Percentiles rank a stretch among this genome's conserved stretches.
Evolutionary conservation across 768 basidiomycete species (phyloP).

Genomic region (Leccinum obscurum): DNA sequence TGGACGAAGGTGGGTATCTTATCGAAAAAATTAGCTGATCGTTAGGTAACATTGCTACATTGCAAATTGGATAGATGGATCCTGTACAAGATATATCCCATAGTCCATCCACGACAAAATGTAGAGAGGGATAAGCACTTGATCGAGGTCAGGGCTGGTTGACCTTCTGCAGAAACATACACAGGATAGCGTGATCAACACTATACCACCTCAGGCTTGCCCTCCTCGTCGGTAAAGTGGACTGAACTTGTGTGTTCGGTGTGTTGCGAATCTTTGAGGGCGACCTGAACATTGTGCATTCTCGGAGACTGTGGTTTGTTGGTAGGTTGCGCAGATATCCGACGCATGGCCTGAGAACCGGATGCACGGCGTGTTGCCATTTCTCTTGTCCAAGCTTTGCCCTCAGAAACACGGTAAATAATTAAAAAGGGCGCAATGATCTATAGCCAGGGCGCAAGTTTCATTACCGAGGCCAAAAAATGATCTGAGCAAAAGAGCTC

Average conservation of each 20-base stretch:
- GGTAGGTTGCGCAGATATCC: conserved; percentile 5
- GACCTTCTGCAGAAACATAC: background rate
- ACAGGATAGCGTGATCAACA: background rate
- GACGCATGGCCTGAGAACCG: conserved; percentile 14
- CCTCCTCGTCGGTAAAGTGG: conserved; percentile 11
- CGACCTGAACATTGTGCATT: conserved; percentile 17
- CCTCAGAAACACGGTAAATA: conserved; percentile 47
- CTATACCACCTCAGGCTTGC: conserved; percentile 7
- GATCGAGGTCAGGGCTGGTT: background rate
- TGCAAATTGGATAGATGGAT: background rate
- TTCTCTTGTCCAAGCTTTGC: conserved; percentile 41
- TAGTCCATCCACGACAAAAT: background rate
- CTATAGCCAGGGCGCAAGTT: conserved; percentile 24
- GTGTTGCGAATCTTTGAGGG: conserved; percentile 9
- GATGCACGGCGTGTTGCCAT: conserved; percentile 11
- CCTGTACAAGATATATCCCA: background rate
- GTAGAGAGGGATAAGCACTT: background rate
- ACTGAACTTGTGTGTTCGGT: conserved; percentile 4
- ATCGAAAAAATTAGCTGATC: background rate
- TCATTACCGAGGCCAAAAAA: background rate
- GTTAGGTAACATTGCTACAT: background rate
- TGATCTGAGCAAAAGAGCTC: background rate
- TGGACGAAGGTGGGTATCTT: background rate
- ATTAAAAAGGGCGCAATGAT: conserved; percentile 49
- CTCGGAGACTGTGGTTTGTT: background rate